Evolutionary conservation across 257 asterid species (phyloP), one percentile per base, ranked within the genome.

Genomic region (Anisodus tanguticus): DNA sequence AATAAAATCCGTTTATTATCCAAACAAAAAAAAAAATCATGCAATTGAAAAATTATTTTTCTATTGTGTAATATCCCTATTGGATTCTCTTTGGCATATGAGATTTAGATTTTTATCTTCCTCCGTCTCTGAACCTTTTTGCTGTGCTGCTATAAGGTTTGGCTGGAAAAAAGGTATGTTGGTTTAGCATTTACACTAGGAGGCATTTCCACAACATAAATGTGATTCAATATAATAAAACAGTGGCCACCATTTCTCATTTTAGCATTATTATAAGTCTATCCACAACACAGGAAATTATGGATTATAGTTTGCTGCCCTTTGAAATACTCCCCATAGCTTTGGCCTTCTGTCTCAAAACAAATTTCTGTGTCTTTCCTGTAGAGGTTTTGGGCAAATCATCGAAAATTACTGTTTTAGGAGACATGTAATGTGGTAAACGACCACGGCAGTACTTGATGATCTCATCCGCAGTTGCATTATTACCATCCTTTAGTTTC

Each of bases 111-210:
- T 26, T 49, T 31, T 2, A 4, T 2, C 43, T 57, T 16, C 15
- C 55, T 31, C 31, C 6, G 12, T 2, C 3, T 82, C 64, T 17
- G 8, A 31, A 62, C n/a, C 15, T 74, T n/a, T 85, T 4, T 69
- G 17, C 35, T 82, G 47, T 15, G 59, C 57, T 82, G 6, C 11
- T 66, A 53, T 85, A 88, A 95, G 99, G 99, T 95, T 19, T 95
- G 99, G 98, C 85, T 95, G 85, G 98, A 95, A 80, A 95, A 93
- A 91, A 87, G 97, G 77, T 95, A 95, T 8, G 98, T 95, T 10
- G 98, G 99, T 9, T n/a, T n/a, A n/a, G n/a, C n/a, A n/a, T n/a
- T n/a, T n/a, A n/a, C n/a, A n/a, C n/a, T n/a, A n/a, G 0, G 10
- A 49, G 55, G 55, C 55, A 49, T 49, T 49, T 8, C 55, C 45